Evolutionary conservation across 2,329 filamentous ascomycete species (phyloP).

Genomic region (Fusarium tricinctum): DNA sequence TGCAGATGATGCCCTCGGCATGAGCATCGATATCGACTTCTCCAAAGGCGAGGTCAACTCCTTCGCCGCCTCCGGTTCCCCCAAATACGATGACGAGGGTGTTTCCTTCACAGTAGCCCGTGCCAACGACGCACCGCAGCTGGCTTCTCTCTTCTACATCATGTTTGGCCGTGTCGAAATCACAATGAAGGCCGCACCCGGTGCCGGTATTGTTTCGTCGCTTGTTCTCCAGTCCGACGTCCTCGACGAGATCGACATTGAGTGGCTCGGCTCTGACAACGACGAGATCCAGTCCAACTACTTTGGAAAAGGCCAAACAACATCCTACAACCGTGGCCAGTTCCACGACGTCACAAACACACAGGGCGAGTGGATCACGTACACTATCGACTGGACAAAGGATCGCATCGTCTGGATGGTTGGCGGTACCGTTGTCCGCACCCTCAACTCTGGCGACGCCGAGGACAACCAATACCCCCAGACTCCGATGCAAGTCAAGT

Average conservation of each 20-base stretch:
- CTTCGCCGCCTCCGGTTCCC: constrained; percentile 78
- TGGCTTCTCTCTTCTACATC: constrained; percentile 95
- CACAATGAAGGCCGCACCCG: constrained; percentile 86
- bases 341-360: constrained; percentile 79
- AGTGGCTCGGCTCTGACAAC: constrained; percentile 87
- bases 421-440: constrained; percentile 81
- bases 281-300: constrained; percentile 94
- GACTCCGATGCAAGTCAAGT: constrained; percentile 93
- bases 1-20: constrained; percentile 83
- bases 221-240: constrained; percentile 91
- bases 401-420: constrained; percentile 90
- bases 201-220: constrained; percentile 92
- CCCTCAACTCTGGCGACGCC: constrained; percentile 78
- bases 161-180: constrained; percentile 97
- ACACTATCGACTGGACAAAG: constrained; percentile 91
- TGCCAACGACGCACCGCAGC: constrained; percentile 86
- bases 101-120: constrained; percentile 83
- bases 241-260: constrained; percentile 96
- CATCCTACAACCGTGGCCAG: constrained; percentile 87
- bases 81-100: constrained; percentile 82
- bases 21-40: constrained; percentile 88
- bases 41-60: constrained; percentile 81
- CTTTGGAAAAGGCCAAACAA: constrained; percentile 92
- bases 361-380: constrained; percentile 84
- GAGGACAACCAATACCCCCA: constrained; percentile 86